phyloP scores from a whole-genome alignment of 208 protist species.

The Trichomonas tenax region DNA sequence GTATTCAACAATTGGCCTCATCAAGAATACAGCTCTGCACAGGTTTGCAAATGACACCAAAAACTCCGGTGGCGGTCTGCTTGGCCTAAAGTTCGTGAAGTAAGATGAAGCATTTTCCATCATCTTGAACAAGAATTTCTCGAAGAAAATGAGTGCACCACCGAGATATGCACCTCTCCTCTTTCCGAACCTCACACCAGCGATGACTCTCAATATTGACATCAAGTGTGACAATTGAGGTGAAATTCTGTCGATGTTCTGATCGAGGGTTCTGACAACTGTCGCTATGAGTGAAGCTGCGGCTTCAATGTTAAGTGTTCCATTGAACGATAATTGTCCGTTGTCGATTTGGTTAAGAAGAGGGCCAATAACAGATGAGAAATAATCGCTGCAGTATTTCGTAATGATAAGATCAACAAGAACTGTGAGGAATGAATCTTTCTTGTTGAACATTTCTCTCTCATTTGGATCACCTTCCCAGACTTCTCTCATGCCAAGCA shows the following conservation, averaged over 20 bases:
- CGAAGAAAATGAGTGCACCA: neutral
- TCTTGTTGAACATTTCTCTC: neutral
- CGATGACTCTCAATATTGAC: neutral
- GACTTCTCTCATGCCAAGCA: neutral
- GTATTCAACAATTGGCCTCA: neutral
- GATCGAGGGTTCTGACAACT: neutral
- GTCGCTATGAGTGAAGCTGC: neutral
- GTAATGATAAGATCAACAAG: neutral
- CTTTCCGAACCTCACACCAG: neutral
- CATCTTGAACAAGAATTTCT: neutral
- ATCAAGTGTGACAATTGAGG: neutral
- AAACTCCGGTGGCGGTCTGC: neutral
- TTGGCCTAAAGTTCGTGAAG: neutral
- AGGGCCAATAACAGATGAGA: neutral
- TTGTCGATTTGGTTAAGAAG: neutral
- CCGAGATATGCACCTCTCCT: neutral
- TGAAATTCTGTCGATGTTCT: neutral
- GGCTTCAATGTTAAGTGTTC: neutral
- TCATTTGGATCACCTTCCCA: neutral
- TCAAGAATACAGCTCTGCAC: neutral
- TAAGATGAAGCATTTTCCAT: neutral
- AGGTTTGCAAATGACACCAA: neutral
- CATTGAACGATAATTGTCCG: neutral
- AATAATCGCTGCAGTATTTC: neutral
- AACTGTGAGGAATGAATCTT: neutral